phyloP scores from a whole-genome alignment of 2,329 filamentous ascomycete species.

The Calonectria fujianensis region DNA sequence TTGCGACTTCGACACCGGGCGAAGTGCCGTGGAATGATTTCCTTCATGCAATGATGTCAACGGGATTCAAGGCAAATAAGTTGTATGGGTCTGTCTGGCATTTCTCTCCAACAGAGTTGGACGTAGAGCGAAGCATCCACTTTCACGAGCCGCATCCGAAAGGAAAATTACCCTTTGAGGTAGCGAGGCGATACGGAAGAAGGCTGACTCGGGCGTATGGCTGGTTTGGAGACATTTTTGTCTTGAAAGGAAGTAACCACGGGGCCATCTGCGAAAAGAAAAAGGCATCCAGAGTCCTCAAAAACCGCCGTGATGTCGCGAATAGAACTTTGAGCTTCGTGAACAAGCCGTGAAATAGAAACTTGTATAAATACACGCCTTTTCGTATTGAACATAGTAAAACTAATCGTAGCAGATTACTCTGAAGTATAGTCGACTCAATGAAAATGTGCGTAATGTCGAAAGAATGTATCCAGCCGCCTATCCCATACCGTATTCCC shows the following conservation, averaged over 20 bases:
- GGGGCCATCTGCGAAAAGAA: not conserved
- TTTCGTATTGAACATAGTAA: not conserved
- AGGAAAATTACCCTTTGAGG: slow-evolving; percentile 69
- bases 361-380: not conserved
- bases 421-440: not conserved
- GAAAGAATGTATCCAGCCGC: not conserved
- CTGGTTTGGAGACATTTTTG: slow-evolving; percentile 69
- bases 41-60: slow-evolving; percentile 69
- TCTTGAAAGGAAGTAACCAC: slow-evolving; percentile 39
- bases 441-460: not conserved
- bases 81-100: slow-evolving; percentile 78
- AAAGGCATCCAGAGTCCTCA: not conserved
- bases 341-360: no score
- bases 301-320: not conserved
- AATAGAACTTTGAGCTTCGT: not conserved
- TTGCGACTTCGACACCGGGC: slow-evolving; percentile 61
- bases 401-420: not conserved
- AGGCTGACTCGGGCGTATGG: slow-evolving; percentile 70
- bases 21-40: slow-evolving; percentile 74
- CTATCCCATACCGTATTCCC: not conserved
- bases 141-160: slow-evolving; percentile 77
- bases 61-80: slow-evolving; percentile 73
- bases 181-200: slow-evolving; percentile 68
- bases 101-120: slow-evolving; percentile 66
- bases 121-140: slow-evolving; percentile 70